Evolutionary conservation across 305 asterid species (phyloP), one percentile per base, ranked within the genome.

Genomic region (Rubia tinctorum): DNA sequence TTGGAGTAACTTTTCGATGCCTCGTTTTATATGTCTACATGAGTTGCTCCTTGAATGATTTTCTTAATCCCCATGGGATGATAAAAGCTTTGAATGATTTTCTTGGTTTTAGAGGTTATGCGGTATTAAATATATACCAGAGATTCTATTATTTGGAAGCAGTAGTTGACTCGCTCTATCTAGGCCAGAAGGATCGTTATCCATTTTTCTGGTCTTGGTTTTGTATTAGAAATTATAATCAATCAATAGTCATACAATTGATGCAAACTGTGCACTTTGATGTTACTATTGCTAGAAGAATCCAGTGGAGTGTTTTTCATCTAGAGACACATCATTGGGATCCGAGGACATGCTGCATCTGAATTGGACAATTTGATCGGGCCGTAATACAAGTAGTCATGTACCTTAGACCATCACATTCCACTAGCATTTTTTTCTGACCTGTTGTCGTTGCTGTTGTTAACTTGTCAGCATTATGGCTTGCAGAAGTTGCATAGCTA

Each of bases 401-500:
- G 3, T 17, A 49, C n/a, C 22, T 17, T 14, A 53, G 22, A 53
- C 22, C 51, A 20, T n/a, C 23, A 37, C 68, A 37, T 4, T n/a
- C 68, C 47, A 37, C 45, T 3, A 64, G 68, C 25, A 27, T 7
- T 63, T 30, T 30, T 30, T 18, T 27, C n/a, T 58, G 34, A 10
- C 65, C 34, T 60, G 39, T 25, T 60, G 65, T 23, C 60, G 13
- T 22, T 68, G 59, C n/a, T 45, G 60, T 20, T 8, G 7, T 13
- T 23, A 45, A 51, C 60, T 68, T 47, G 23, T 27, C 45, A 34
- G 14, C 30, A 39, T 49, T 68, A 22, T 22, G n/a, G 13, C 61
- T 25, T 13, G 72, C 62, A 47, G 64, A 69, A 40, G 64, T 51
- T n/a, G 23, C 63, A 51, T 69, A 15, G 61, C 47, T 14, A 27